A percentile compares a stretch with the other conserved stretches of the same genome.
Evolutionary conservation across 441 rosid genomes (phyloP).

Genomic region (Euphorbia schlechtendalii): DNA sequence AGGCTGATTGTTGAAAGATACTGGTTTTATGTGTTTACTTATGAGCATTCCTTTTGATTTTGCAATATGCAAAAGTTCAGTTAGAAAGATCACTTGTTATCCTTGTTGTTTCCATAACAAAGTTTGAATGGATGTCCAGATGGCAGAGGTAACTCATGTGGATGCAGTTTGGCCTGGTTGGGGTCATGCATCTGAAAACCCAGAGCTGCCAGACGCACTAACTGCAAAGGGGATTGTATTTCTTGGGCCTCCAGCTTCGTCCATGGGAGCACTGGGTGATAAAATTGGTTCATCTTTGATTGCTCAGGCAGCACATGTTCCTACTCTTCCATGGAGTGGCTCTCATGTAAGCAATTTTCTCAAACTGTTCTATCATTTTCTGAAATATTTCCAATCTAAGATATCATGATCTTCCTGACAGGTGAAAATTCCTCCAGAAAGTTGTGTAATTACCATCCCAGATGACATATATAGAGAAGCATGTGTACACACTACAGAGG

Average conservation of each 20-base stretch:
- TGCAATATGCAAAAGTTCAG: conserved; percentile 6
- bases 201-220: conserved; percentile 97
- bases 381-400: conserved; percentile 16
- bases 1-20: background rate
- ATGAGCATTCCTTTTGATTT: conserved; percentile 12
- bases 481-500: conserved; percentile 96
- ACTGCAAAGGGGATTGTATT: conserved; percentile 74
- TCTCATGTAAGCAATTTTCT: conserved; percentile 59
- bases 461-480: conserved; percentile 92
- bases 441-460: conserved; percentile 77
- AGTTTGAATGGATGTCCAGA: conserved; percentile 40
- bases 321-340: conserved; percentile 99
- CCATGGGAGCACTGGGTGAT: conserved; percentile 99
- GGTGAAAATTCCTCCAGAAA: conserved; percentile 80
- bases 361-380: conserved; percentile 11
- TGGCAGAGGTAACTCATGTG: conserved; percentile 96
- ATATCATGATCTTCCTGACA: conserved; percentile 29
- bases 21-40: background rate
- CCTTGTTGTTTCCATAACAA: conserved; percentile 5
- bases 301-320: conserved; percentile 99
- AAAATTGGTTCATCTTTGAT: conserved; percentile 99
- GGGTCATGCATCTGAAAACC: conserved; percentile 99
- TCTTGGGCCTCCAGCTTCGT: conserved; percentile 90
- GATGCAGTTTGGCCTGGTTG: conserved; percentile 99
- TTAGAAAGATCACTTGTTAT: conserved; percentile 6